Conservation (phyloP, 257 asterid species). For the Vinca minor region DNA sequence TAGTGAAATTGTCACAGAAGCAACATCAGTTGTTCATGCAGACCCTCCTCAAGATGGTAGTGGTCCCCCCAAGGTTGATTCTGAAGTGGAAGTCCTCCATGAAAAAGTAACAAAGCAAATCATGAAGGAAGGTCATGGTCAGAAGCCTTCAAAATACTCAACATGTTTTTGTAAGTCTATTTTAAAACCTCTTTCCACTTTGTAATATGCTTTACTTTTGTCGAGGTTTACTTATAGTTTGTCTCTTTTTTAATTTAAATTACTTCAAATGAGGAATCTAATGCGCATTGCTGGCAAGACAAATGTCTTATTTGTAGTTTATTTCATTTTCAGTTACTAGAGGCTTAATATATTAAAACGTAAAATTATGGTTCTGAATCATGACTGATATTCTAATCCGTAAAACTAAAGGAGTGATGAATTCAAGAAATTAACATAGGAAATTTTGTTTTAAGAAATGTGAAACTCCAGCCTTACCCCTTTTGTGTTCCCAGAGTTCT, state of each 20-base stretch:
- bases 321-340: too few species aligned
- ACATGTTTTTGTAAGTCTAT: constrained; percentile 81
- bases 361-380: not conserved
- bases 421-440: not conserved
- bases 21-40: constrained; percentile 63
- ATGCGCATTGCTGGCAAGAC: not conserved
- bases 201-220: constrained; percentile 2
- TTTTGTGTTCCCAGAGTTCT: not conserved
- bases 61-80: constrained; percentile 72
- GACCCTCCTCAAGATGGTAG: constrained; percentile 62
- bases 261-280: constrained; percentile 2
- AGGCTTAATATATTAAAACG: not conserved
- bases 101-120: constrained; percentile 87
- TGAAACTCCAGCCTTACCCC: not conserved
- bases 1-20: constrained; percentile 58
- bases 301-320: not conserved
- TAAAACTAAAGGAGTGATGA: not conserved
- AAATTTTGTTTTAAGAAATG: not conserved
- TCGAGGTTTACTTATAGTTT: not conserved
- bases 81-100: constrained; percentile 64
- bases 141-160: constrained; percentile 86
- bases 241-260: not conserved
- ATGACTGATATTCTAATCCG: not conserved
- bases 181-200: constrained; percentile 7
- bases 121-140: constrained; percentile 85